Conservation (phyloP, 352 stramenopile species). For the Pilasporangium apinafurcum region DNA sequence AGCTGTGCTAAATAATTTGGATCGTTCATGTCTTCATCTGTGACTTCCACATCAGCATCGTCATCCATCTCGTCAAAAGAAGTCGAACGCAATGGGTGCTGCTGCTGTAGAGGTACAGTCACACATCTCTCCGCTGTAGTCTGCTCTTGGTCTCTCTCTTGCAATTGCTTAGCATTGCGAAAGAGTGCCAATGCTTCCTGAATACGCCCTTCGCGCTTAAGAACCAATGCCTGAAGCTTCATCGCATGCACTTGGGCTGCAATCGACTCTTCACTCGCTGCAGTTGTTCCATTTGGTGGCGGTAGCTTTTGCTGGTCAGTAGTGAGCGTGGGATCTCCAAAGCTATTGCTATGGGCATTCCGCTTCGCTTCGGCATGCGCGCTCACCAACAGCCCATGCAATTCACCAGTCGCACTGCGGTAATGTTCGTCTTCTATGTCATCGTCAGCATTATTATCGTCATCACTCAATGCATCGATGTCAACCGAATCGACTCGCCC, state of each 20-base stretch:
- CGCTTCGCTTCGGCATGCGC: constrained; percentile 20
- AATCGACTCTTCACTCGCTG: background rate
- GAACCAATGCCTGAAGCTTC: constrained; percentile 44
- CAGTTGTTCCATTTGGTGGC: background rate
- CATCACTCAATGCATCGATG: constrained; percentile 18
- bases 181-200: constrained; percentile 50
- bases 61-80: constrained; percentile 12
- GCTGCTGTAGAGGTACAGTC: no score
- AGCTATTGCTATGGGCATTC: constrained; percentile 13
- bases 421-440: constrained; percentile 5
- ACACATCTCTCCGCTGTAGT: no score
- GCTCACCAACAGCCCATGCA: constrained; percentile 26
- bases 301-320: background rate
- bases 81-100: background rate
- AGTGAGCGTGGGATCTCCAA: background rate
- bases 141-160: constrained; percentile 8
- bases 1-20: constrained; percentile 64
- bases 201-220: constrained; percentile 50
- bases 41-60: constrained; percentile 47
- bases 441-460: constrained; percentile 3
- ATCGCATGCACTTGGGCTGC: constrained; percentile 25
- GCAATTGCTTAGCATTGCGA: constrained; percentile 48
- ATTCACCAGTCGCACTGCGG: constrained; percentile 19
- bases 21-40: constrained; percentile 72
- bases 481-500: constrained; percentile 12